Evolutionary conservation across 1,284 basidiomycete species (phyloP), one percentile per base, ranked within the genome.

Genomic region (Bondarzewia mesenterica): DNA sequence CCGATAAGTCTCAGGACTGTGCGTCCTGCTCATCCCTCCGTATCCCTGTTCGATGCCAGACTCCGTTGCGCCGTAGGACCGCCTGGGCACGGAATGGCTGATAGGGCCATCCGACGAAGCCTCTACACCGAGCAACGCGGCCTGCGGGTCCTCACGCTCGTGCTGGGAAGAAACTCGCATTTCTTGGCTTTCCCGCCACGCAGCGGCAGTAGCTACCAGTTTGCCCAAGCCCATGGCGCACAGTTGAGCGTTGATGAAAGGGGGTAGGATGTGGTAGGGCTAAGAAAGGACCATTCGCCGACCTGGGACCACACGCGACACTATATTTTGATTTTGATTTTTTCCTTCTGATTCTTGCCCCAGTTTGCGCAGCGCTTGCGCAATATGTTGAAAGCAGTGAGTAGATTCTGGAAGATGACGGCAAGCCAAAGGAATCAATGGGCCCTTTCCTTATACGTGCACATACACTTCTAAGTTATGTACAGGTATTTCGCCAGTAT

Each of bases 1-100:
- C 36, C 38, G 10, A 5, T 40, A 58, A 42, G 69, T 63, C 54
- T 72, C 71, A 21, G 70, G 69, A 51, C 71, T 74, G n/a, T 36
- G 23, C 12, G 15, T 25, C n/a, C 26, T 8, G 15, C 25, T 25
- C 18, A n/a, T 22, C 10, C 22, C 42, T 37, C 25, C 35, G 18
- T n/a, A 7, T 8, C n/a, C n/a, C n/a, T n/a, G 23, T 2, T 47
- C 52, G 15, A 38, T 29, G 36, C 21, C 14, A 23, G 21, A 15
- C 23, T 44, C 42, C 6, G 48, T 46, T 7, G 50, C 21, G n/a
- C 53, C 45, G 20, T 55, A 55, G 2, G 53, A 51, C 22, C 42
- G 44, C 37, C 50, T 46, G 32, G 52, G n/a, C n/a, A n/a, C n/a
- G n/a, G 27, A 20, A 39, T 40, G 3, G 18, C 5, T 15, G 38